These are phyloP conservation scores for Leonotis leonurus DNA, from an alignment of 257 asterid species.

Conservation along the genomic window DNA sequence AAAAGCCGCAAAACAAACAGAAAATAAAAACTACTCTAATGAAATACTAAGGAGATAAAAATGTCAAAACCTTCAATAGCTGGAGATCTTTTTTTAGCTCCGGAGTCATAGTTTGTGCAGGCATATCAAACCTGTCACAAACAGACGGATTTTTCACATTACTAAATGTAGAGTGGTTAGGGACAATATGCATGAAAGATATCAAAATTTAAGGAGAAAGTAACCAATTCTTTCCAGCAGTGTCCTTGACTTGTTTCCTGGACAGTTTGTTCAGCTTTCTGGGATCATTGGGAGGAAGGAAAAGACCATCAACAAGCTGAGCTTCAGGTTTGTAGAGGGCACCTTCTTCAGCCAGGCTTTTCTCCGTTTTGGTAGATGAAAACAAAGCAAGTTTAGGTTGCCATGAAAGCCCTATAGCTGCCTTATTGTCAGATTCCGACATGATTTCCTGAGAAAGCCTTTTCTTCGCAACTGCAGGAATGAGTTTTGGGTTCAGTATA, in stretches of 20 bases:
- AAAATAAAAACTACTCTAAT: background rate
- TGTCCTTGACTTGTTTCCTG: constrained; percentile 67
- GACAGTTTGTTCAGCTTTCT: constrained; percentile 52
- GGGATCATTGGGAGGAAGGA: constrained; percentile 78
- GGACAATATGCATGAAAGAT: background rate
- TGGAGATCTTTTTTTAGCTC: constrained; percentile 83
- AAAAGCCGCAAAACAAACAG: too few relatives aligned
- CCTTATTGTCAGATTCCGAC: constrained; percentile 7
- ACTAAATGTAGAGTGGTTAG: background rate
- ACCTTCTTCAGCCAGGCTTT: background rate
- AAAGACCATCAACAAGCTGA: constrained; percentile 77
- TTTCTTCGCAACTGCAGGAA: background rate
- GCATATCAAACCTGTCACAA: constrained; percentile 80
- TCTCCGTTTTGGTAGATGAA: constrained; percentile 18
- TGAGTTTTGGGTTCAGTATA: background rate
- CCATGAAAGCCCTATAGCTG: constrained; percentile 66
- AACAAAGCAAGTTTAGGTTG: constrained; percentile 50
- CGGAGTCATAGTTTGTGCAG: constrained; percentile 80
- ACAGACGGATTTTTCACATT: background rate
- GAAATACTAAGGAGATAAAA: background rate
- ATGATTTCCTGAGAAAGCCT: background rate
- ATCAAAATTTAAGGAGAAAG: background rate
- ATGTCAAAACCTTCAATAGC: constrained; percentile 53
- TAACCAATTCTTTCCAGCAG: constrained; percentile 90
- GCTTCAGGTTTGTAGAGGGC: constrained; percentile 38